Evolutionary conservation across 805 yeast genomes (phyloP).

Genomic region (Kodamaea kaohsiungensis): DNA sequence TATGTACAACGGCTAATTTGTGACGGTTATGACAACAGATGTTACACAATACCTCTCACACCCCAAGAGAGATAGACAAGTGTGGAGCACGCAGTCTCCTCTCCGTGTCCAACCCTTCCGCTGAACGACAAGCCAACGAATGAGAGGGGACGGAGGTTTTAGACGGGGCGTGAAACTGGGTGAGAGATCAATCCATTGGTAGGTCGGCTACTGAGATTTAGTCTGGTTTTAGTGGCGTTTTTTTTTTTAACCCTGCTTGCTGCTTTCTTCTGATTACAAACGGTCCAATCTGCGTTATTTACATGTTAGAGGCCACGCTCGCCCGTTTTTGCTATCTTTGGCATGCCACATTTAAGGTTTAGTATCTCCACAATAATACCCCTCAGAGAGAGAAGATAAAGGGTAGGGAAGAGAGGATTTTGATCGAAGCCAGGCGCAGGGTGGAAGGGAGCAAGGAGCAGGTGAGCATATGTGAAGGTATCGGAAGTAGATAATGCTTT

Average conservation of each 20-base stretch:
- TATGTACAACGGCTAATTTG: not conserved
- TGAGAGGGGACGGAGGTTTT: not conserved
- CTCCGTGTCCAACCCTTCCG: not conserved
- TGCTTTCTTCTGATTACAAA: not conserved
- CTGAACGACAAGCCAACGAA: not conserved
- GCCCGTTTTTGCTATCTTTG: slow-evolving; percentile 1
- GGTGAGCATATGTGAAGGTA: not conserved
- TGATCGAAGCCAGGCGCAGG: not conserved
- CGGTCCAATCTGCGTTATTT: not conserved
- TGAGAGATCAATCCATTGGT: not conserved
- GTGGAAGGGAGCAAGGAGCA: not conserved
- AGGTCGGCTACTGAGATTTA: not conserved
- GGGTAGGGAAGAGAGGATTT: not conserved
- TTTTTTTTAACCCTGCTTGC: not conserved
- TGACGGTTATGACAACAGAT: not conserved
- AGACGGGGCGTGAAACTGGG: not conserved
- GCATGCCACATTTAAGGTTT: not conserved
- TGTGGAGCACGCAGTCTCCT: not conserved
- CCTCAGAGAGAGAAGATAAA: not conserved
- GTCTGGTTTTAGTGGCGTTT: not conserved
- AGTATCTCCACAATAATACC: not conserved
- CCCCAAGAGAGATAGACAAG: not conserved
- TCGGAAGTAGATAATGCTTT: not conserved
- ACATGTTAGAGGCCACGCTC: not conserved
- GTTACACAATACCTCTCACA: slow-evolving; percentile 1